Percentiles rank a stretch among this genome's conserved stretches.
Evolutionary conservation across 75 land plant genomes (phyloP).

Genomic region (Sequoiadendron giganteum): DNA sequence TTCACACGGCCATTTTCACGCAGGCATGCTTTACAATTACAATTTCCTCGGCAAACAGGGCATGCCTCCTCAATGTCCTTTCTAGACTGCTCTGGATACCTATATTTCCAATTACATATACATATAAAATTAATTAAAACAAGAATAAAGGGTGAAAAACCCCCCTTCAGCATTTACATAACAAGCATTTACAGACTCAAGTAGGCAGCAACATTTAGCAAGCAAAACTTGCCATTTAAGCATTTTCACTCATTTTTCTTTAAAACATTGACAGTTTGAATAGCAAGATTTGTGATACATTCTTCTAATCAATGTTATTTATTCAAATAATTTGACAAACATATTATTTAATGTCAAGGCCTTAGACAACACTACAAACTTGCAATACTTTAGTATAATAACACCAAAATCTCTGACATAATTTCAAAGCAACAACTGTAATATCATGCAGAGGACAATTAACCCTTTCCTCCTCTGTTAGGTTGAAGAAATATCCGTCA

Average conservation of each 20-base stretch:
- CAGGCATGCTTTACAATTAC: slow-evolving; percentile 77
- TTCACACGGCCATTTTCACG: slow-evolving; percentile 21
- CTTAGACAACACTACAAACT: not conserved
- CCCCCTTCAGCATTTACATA: not conserved
- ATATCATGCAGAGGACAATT: not conserved
- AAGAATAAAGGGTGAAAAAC: not conserved
- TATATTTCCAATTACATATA: slow-evolving; percentile 2
- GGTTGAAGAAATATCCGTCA: not conserved
- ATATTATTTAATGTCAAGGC: not conserved
- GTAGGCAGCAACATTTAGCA: not conserved
- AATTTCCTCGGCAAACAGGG: slow-evolving; percentile 56
- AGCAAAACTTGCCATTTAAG: not conserved
- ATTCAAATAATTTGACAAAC: not conserved
- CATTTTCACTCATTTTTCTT: not conserved
- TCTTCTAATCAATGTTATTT: not conserved
- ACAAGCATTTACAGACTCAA: not conserved
- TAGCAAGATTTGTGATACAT: not conserved
- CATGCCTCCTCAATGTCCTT: slow-evolving; percentile 39
- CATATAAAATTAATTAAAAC: not conserved
- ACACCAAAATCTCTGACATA: not conserved
- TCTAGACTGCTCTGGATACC: slow-evolving; percentile 49
- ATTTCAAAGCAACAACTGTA: not conserved
- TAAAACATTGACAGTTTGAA: not conserved
- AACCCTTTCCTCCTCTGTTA: not conserved
- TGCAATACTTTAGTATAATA: not conserved